Evolutionary conservation across 495 filamentous ascomycete genomes (phyloP).

Genomic region (Penicillium longicatenatum): DNA sequence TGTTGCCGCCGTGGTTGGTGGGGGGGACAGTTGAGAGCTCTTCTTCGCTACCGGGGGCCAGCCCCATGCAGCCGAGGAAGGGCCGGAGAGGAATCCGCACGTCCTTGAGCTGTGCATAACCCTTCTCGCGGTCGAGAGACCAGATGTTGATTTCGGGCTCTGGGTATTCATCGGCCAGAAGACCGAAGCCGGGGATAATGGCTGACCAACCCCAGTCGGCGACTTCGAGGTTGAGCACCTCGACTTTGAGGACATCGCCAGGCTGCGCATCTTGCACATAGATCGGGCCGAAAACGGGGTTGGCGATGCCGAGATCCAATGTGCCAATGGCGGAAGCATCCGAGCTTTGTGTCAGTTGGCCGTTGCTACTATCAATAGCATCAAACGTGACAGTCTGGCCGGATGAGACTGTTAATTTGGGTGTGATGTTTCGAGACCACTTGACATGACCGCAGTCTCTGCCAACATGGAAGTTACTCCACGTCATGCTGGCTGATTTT

Average conservation of each 20-base stretch:
- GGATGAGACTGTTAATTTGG: constrained; percentile 48
- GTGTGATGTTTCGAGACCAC: constrained; percentile 49
- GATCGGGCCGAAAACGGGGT: constrained; percentile 53
- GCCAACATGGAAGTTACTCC: constrained; percentile 43
- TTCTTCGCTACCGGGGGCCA: constrained; percentile 45
- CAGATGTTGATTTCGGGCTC: constrained; percentile 49
- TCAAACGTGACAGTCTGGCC: constrained; percentile 49
- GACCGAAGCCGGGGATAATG: constrained; percentile 51
- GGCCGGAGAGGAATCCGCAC: constrained; percentile 50
- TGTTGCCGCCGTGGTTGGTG: constrained; percentile 51
- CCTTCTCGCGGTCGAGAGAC: constrained; percentile 41
- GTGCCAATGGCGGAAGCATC: constrained; percentile 40
- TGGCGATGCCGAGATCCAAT: constrained; percentile 45
- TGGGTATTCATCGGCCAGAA: constrained; percentile 49
- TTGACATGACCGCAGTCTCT: constrained; percentile 45
- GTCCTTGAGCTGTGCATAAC: constrained; percentile 44
- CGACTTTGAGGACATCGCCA: constrained; percentile 52
- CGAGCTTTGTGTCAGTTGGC: constrained; percentile 44
- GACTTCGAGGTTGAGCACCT: constrained; percentile 44
- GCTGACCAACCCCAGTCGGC: constrained; percentile 54
- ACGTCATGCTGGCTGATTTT: constrained; percentile 32
- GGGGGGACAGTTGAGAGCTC: constrained; percentile 53
- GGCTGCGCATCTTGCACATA: constrained; percentile 47
- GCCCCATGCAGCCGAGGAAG: constrained; percentile 54
- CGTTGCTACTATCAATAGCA: constrained; percentile 52